Evolutionary conservation across 2,329 filamentous ascomycete species (phyloP).

Genomic region (Colletotrichum australisinense): DNA sequence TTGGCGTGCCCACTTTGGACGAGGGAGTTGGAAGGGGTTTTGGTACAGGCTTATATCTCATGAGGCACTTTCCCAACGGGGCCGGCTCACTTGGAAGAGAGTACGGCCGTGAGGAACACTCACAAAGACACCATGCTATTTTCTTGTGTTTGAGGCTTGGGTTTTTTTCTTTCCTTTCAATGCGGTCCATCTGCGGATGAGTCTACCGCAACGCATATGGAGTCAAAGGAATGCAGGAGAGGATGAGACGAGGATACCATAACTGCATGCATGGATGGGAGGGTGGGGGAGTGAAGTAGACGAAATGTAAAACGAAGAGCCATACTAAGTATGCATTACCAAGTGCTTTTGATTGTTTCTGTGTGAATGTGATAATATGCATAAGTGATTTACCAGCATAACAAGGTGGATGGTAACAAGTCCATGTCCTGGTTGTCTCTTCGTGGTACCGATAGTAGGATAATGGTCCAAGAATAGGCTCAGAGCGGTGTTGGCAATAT

Average conservation of each 20-base stretch:
- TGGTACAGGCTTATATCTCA: conserved; percentile 15
- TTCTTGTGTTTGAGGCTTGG: background rate
- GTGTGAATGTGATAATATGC: background rate
- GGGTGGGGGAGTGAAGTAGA: conserved; percentile 17
- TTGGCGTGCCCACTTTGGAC: background rate
- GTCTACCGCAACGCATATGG: conserved; percentile 24
- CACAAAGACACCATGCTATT: conserved; percentile 8
- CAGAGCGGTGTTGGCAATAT: too few species aligned
- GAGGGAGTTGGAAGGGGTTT: conserved; percentile 25
- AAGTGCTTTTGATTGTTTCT: background rate
- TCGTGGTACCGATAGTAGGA: too few species aligned
- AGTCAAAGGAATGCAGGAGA: conserved; percentile 16
- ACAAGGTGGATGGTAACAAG: background rate
- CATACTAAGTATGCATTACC: conserved; percentile 18
- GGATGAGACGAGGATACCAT: conserved; percentile 31
- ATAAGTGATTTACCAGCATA: background rate
- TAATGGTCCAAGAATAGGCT: too few species aligned
- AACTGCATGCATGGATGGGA: conserved; percentile 23
- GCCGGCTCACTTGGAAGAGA: conserved; percentile 9
- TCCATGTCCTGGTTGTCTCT: background rate
- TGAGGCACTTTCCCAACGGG: conserved; percentile 8
- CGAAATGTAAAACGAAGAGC: conserved; percentile 21
- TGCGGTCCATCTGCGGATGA: conserved; percentile 31
- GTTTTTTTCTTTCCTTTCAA: background rate
- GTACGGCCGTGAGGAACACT: background rate